Evolutionary conservation across 306 rosid genomes (phyloP), one percentile per base, ranked within the genome.

Genomic region (Pachyrhizus erosus): DNA sequence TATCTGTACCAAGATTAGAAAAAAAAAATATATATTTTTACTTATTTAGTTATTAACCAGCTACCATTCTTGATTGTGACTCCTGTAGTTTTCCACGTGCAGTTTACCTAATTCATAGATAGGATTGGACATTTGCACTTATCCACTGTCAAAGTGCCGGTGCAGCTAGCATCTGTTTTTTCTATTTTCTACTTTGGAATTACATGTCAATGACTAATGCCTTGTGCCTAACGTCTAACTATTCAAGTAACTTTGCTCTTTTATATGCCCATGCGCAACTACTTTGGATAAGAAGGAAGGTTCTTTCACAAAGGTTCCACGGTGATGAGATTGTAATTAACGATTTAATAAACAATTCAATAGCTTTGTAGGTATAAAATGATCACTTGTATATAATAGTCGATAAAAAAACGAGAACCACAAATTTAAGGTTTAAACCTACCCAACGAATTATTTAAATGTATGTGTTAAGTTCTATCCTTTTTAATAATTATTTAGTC

Each of bases 1-100:
- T n/a, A n/a, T n/a, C n/a, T n/a, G n/a, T n/a, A n/a, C n/a, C n/a
- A n/a, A n/a, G n/a, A n/a, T n/a, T n/a, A n/a, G n/a, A n/a, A n/a
- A n/a, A n/a, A n/a, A n/a, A n/a, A n/a, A n/a, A n/a, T n/a, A n/a
- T n/a, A n/a, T n/a, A n/a, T n/a, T n/a, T n/a, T n/a, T n/a, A n/a
- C n/a, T n/a, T n/a, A n/a, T n/a, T 81, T 52, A 33, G 75, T 71
- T 72, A 62, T 37, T 72, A 72, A 5, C 20, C 81, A 57, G 77
- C 79, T 0, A 39, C 43, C 70, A 1, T 73, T 77, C 65, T 34
- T 69, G 89, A 86, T 52, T 49, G 75, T 73, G 91, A 88, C 84
- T 27, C 45, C 5, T 21, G 75, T 73, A 86, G 67, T 83, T 86
- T 86, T 88, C 86, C 89, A 78, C 87, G 91, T 86, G 89, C 83